Evolutionary conservation across 805 yeast species (phyloP), one percentile per base, ranked within the genome.

Genomic region (Yarrowia porcina): DNA sequence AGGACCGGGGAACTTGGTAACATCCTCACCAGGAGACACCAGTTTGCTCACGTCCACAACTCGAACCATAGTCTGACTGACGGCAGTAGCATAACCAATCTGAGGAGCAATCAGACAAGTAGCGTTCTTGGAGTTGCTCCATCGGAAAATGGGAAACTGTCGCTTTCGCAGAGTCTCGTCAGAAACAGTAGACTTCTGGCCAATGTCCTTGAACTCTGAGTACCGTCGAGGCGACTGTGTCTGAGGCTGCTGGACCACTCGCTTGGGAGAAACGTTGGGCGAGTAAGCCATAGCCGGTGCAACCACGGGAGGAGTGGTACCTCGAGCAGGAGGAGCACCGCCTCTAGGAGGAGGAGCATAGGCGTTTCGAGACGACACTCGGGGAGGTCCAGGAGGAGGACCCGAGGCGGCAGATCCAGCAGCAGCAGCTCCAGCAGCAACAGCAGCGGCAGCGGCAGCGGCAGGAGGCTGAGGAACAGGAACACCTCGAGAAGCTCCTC

Each of bases 101-200:
- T 72, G 63, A 1, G 75, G 67, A 7, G 86, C 83, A 45, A 83
- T 69, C 63, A 80, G 76, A 36, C 77, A 76, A 3, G 81, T 79
- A 18, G 82, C 69, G 49, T 76, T 79, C 7, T 75, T 72, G 2
- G 83, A 77, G 20, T 74, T 75, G 27, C 83, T 77, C 88, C 94
- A 90, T 64, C 81, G 78, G 71, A 89, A 87, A 33, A 90, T 70
- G 0, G 97, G 96, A 74, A 87, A 88, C 70, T 89, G 96, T 62
- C 88, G 78, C 50, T 76, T 73, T 23, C 79, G 73, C 59, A 87
- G 72, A 23, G 84, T 81, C 59, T 81, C 82, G 8, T 66, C 66
- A 3, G 54, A 23, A 3, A 35, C 36, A 0, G 33, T 59, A 8
- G 33, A 32, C 56, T 42, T 42, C 32, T 44, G 54, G 17, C 63